These are phyloP conservation scores for Hypoxylon intermedium DNA, from an alignment of 495 filamentous ascomycete species.

Conservation along the genomic window DNA sequence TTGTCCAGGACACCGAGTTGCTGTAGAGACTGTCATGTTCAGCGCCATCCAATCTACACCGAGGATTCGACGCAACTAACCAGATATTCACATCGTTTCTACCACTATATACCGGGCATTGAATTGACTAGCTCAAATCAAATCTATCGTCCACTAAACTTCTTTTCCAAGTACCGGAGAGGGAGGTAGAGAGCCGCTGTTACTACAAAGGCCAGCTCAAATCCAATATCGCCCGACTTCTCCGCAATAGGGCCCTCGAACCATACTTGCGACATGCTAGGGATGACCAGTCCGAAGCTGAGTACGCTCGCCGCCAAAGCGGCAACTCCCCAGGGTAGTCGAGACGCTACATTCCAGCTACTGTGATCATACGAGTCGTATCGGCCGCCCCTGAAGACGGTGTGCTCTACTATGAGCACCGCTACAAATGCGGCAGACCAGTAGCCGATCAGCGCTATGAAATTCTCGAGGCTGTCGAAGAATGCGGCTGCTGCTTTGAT, in stretches of 20 bases:
- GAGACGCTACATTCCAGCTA: slow-evolving; percentile 55
- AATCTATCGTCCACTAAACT: slow-evolving; percentile 31
- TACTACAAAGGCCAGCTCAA: slow-evolving; percentile 62
- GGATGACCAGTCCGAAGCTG: slow-evolving; percentile 57
- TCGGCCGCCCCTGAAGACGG: slow-evolving; percentile 50
- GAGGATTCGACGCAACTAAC: background rate
- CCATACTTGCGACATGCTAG: slow-evolving; percentile 64
- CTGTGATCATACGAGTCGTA: slow-evolving; percentile 51
- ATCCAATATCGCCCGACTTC: slow-evolving; percentile 64
- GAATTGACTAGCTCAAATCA: background rate
- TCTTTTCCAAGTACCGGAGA: slow-evolving; percentile 51
- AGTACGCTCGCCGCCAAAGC: slow-evolving; percentile 50
- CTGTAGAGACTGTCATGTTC: too few relatives aligned
- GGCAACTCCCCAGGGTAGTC: slow-evolving; percentile 56
- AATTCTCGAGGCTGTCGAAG: slow-evolving; percentile 60
- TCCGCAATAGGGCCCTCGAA: slow-evolving; percentile 61
- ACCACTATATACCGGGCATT: background rate
- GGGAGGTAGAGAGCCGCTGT: slow-evolving; percentile 57
- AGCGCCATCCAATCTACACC: background rate
- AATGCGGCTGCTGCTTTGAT: slow-evolving; percentile 60
- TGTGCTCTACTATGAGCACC: slow-evolving; percentile 57
- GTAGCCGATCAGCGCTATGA: slow-evolving; percentile 62
- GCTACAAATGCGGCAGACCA: slow-evolving; percentile 63
- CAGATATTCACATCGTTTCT: background rate
- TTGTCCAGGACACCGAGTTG: too few relatives aligned